Evolutionary conservation across 495 filamentous ascomycete genomes (phyloP).

Genomic region (Penicillium antarcticum): DNA sequence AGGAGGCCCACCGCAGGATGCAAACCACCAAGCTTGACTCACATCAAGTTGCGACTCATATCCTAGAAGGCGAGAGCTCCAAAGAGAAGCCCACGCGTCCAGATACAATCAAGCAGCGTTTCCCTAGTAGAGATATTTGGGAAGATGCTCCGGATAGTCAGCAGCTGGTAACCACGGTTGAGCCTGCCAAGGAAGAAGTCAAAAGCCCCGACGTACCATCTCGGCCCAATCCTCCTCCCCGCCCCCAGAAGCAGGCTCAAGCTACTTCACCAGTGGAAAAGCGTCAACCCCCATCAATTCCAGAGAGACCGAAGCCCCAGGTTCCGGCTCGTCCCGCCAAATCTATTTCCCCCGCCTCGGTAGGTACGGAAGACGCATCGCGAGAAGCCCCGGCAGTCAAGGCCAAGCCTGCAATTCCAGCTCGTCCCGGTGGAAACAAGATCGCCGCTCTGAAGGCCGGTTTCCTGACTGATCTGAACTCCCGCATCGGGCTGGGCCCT

Average conservation of each 20-base stretch:
- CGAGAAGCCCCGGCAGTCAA: slow-evolving; percentile 39
- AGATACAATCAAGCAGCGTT: slow-evolving; percentile 61
- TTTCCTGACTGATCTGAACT: slow-evolving; percentile 88
- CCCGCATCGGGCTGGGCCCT: slow-evolving; percentile 77
- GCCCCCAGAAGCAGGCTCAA: slow-evolving; percentile 38
- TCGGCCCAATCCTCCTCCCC: slow-evolving; percentile 43
- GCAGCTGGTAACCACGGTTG: slow-evolving; percentile 75
- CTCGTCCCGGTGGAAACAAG: slow-evolving; percentile 73
- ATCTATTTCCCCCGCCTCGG: slow-evolving; percentile 35
- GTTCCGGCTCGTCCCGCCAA: slow-evolving; percentile 71
- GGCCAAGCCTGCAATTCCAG: slow-evolving; percentile 76
- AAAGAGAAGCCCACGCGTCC: slow-evolving; percentile 47
- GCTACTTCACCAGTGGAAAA: slow-evolving; percentile 44
- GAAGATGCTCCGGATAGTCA: slow-evolving; percentile 89
- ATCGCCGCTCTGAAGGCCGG: slow-evolving; percentile 87
- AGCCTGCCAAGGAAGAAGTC: slow-evolving; percentile 50
- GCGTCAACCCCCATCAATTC: slow-evolving; percentile 53
- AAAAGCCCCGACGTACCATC: slow-evolving; percentile 38
- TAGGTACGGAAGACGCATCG: slow-evolving; percentile 31
- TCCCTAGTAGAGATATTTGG: slow-evolving; percentile 95
- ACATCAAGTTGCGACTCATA: slow-evolving; percentile 42
- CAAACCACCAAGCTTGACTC: slow-evolving; percentile 45
- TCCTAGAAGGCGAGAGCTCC: slow-evolving; percentile 27
- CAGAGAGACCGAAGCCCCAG: slow-evolving; percentile 76
- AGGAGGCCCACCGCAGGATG: slow-evolving; percentile 50